phyloP scores from a whole-genome alignment of 2,329 filamentous ascomycete genomes.

The Erysiphe neolycopersici region DNA sequence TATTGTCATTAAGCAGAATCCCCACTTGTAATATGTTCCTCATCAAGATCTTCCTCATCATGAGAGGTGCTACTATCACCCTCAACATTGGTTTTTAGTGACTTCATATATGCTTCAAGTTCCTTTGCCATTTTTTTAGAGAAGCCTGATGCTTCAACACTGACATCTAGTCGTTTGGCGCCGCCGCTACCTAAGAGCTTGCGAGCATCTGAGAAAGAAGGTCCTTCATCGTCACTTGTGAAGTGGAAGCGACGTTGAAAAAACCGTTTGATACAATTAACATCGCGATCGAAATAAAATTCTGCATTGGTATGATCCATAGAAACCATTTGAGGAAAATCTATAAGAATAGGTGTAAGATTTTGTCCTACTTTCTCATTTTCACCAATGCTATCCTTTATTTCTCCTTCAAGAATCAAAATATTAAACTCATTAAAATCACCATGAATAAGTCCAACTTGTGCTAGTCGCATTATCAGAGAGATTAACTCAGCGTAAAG shows the following conservation, averaged over 20 bases:
- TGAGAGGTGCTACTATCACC: conserved; percentile 10
- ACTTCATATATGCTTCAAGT: conserved; percentile 68
- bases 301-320: conserved; percentile 83
- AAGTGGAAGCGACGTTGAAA: conserved; percentile 81
- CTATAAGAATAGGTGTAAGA: conserved; percentile 65
- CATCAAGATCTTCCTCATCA: conserved; percentile 16
- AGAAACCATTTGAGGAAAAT: conserved; percentile 96
- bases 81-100: conserved; percentile 27
- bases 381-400: conserved; percentile 14
- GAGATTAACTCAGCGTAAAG: conserved; percentile 80
- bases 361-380: conserved; percentile 2
- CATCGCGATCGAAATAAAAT: conserved; percentile 93
- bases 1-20: too few relatives aligned
- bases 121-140: conserved; percentile 94
- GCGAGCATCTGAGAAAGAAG: conserved; percentile 61
- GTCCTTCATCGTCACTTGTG: conserved; percentile 52
- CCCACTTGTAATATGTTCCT: neutral
- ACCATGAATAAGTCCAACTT: conserved; percentile 77
- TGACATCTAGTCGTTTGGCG: conserved; percentile 49
- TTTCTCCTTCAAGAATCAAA: conserved; percentile 59
- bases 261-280: conserved; percentile 84
- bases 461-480: conserved; percentile 60
- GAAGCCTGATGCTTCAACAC: conserved; percentile 80
- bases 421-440: conserved; percentile 99
- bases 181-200: conserved; percentile 42